A percentile compares a stretch with the other conserved stretches of the same genome.
These are phyloP conservation scores for Diaporthe citriasiana DNA, from an alignment of 2,329 filamentous ascomycete species.

Conservation along the genomic window DNA sequence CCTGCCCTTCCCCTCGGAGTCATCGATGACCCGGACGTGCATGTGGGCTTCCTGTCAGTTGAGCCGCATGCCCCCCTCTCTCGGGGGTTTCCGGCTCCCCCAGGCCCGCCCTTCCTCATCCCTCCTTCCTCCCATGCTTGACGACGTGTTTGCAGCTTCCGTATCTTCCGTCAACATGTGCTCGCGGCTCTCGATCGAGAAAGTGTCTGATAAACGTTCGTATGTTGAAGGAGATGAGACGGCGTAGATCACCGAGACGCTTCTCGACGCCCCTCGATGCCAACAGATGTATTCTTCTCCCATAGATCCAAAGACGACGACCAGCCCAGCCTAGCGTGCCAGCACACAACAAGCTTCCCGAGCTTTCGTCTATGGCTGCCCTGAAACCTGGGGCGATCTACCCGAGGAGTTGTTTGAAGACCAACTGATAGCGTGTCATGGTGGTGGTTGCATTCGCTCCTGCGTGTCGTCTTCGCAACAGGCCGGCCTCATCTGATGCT, in stretches of 20 bases:
- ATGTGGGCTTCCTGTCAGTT: constrained; percentile 2
- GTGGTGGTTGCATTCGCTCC: neutral
- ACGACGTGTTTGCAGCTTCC: neutral
- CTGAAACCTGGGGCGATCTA: neutral
- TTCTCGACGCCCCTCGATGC: neutral
- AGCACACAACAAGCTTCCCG: neutral
- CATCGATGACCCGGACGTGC: neutral
- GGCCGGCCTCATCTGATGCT: constrained; percentile 4
- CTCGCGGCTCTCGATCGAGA: neutral
- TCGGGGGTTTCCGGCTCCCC: neutral
- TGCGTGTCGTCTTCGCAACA: neutral
- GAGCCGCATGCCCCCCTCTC: constrained; percentile 9
- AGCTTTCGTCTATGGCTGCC: neutral
- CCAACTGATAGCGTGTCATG: neutral
- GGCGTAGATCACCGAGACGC: neutral
- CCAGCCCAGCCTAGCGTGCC: neutral
- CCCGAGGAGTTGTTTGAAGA: too few relatives aligned
- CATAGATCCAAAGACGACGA: neutral
- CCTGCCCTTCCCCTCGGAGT: constrained; percentile 6
- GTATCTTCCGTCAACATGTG: neutral
- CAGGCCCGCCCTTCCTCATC: neutral
- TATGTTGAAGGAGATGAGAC: neutral
- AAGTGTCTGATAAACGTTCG: neutral
- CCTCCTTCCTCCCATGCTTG: neutral
- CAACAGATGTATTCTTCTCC: too few relatives aligned